Conservation (phyloP, 73 alveolate species). For the Paramecium biaurelia region DNA sequence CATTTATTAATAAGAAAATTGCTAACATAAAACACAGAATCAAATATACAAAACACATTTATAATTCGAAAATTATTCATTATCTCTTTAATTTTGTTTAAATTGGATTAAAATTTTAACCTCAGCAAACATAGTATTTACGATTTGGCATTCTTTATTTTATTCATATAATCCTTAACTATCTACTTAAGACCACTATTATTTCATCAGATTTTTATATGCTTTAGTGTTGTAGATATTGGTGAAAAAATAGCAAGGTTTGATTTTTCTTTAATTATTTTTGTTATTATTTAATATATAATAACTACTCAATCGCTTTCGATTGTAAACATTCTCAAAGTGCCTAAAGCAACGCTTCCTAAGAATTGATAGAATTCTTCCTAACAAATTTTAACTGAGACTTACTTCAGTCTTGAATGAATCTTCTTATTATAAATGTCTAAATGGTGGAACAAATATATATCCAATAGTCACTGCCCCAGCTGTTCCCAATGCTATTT, state of each 20-base stretch:
- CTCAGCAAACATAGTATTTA: neutral
- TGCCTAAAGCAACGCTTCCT: neutral
- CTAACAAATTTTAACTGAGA: neutral
- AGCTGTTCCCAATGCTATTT: conserved; percentile 3
- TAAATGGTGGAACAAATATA: conserved; percentile 11
- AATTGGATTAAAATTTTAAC: no score
- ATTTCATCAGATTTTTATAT: neutral
- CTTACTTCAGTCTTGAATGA: conserved; percentile 22
- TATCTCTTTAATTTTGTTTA: no score
- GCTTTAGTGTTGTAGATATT: neutral
- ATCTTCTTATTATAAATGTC: neutral
- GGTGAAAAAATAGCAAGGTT: neutral
- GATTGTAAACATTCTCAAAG: conserved; percentile 24
- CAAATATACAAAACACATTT: no score
- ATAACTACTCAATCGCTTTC: conserved; percentile 25
- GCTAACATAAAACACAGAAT: no score
- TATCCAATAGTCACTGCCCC: conserved; percentile 9
- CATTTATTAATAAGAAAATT: no score
- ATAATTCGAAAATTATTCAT: no score
- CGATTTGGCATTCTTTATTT: neutral
- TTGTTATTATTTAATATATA: neutral
- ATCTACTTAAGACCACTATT: neutral
- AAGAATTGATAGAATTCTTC: conserved; percentile 26
- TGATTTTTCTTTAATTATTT: neutral
- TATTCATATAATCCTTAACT: neutral